Conservation (phyloP, 192 early-diverging fungal species). For the Chytriomyces sp. region DNA sequence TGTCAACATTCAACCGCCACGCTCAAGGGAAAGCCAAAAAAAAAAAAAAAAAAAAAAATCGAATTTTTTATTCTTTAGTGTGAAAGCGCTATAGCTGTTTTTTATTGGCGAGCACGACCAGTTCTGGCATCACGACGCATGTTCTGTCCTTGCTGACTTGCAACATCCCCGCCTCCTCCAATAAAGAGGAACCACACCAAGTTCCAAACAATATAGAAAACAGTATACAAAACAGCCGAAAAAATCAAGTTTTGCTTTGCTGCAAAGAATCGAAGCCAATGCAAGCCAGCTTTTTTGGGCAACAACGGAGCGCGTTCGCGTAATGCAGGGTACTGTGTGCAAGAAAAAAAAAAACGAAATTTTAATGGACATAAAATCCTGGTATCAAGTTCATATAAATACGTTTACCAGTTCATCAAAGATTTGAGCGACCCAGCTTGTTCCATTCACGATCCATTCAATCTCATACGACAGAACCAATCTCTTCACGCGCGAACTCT, state of each 20-base stretch:
- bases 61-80: too few relatives aligned
- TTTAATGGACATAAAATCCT: too few relatives aligned
- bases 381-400: not conserved
- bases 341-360: not conserved
- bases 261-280: slow-evolving; percentile 28
- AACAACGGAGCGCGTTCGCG: not conserved
- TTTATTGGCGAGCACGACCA: too few relatives aligned
- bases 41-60: too few relatives aligned
- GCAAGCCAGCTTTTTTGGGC: slow-evolving; percentile 10
- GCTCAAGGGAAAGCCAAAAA: too few relatives aligned
- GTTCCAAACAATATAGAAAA: not conserved
- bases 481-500: not conserved
- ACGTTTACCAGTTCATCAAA: slow-evolving; percentile 20
- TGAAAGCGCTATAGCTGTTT: too few relatives aligned
- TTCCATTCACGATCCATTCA: slow-evolving; percentile 28
- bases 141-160: too few relatives aligned
- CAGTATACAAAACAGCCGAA: not conserved
- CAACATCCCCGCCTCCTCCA: not conserved
- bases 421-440: not conserved
- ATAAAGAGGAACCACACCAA: not conserved
- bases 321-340: slow-evolving; percentile 2
- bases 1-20: too few relatives aligned
- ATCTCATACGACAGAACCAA: slow-evolving; percentile 34
- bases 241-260: slow-evolving; percentile 22
- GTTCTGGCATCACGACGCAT: too few relatives aligned